Base-by-base conservation (phyloP, 1,139 yeast genomes). In the Nakaseomyces bracarensis region DNA sequence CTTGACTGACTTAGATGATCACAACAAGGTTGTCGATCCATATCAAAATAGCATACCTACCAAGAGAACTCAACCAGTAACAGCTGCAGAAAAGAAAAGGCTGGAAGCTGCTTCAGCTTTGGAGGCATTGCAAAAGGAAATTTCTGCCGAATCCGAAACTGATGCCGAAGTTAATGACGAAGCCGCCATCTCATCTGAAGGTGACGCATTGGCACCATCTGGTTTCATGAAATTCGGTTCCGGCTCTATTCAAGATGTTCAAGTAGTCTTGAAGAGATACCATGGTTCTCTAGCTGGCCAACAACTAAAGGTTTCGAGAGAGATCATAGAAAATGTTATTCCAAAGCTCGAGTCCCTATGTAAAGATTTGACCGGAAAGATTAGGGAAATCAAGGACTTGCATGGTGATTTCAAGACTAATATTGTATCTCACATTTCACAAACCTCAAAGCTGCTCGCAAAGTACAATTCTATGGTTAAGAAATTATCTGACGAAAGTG, bases 341-440 rank as follows among this genome's bases (percentile, higher is more conserved):
- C 89, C 89, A 33, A 72, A 79, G 52, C 64, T 82, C 40, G 87
- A 81, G 51, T 83, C 77, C 49, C 68, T 82, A 51, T 70, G 81
- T 45, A 79, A 74, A 51, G 85, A 80, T 53, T 63, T 82, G 46
- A 66, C 72, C 34, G 68, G 70, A 35, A 80, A 82, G 49, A 76
- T 80, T 40, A 79, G 76, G 55, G 89, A 81, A 57, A 53, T 53
- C 35, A 57, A 53, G 38, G 55, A 50, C 2, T 45, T 58, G 26
- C 48, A 52, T 23, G 52, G 51, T n/a, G 64, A 60, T 42, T 60
- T 60, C 46, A 55, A 52, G 38, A 56, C 63, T 9, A 54, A 58
- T 36, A 49, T 60, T 9, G 49, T 47, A 9, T 53, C 50, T 13
- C 61, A 57, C 39, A 50, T 58, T 13, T 53, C 54, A 2, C 46